Percentiles rank a stretch among this genome's conserved stretches.
These are phyloP conservation scores for Lunasporangiospora selenospora DNA, from an alignment of 192 early-diverging fungal species.

Conservation along the genomic window DNA sequence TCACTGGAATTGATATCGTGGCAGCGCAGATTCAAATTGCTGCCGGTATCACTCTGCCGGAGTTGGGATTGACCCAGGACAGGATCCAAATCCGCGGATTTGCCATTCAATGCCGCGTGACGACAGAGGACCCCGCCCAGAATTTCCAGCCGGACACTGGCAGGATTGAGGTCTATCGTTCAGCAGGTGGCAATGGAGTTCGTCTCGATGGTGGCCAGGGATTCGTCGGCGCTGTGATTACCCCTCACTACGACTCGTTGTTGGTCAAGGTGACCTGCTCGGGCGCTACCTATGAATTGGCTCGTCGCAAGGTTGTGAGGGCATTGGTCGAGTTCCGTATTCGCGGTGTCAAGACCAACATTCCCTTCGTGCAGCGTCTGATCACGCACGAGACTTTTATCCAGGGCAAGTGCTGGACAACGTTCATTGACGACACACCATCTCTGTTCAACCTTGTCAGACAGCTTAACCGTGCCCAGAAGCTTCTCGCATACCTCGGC, in stretches of 20 bases:
- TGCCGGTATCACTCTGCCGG: constrained; percentile 79
- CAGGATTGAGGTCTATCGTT: constrained; percentile 94
- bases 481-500: constrained; percentile 88
- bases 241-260: constrained; percentile 95
- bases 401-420: constrained; percentile 91
- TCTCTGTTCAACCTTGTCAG: constrained; percentile 85
- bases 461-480: constrained; percentile 84
- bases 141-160: constrained; percentile 97
- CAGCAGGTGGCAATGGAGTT: constrained; percentile 87
- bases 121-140: constrained; percentile 93
- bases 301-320: constrained; percentile 87
- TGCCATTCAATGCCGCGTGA: constrained; percentile 97
- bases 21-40: constrained; percentile 96
- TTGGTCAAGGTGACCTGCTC: constrained; percentile 91
- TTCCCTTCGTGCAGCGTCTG: constrained; percentile 90
- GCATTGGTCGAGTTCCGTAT: constrained; percentile 95
- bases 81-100: constrained; percentile 80
- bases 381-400: constrained; percentile 85
- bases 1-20: constrained; percentile 95
- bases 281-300: constrained; percentile 89
- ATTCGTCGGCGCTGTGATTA: constrained; percentile 90
- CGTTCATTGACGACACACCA: constrained; percentile 97
- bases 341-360: constrained; percentile 96
- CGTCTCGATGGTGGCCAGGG: constrained; percentile 90
- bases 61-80: constrained; percentile 84